Evolutionary conservation across 345 rosid genomes (phyloP).

Genomic region (Aquilaria malaccensis): DNA sequence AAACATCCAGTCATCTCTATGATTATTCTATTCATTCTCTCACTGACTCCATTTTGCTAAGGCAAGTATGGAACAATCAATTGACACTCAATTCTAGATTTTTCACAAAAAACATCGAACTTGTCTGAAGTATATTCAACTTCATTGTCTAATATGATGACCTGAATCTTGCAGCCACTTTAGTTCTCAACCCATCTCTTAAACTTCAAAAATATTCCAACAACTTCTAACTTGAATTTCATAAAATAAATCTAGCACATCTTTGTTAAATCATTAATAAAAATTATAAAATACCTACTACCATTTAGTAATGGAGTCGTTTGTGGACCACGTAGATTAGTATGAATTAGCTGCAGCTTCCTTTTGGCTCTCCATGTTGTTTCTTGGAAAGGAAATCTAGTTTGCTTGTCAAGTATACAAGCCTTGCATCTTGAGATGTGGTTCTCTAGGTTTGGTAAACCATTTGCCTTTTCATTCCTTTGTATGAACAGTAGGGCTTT

Average conservation of each 20-base stretch:
- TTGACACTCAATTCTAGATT: too few species aligned
- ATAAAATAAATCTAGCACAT: too few species aligned
- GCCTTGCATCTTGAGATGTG: not conserved
- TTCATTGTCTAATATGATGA: not conserved
- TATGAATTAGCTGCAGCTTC: not conserved
- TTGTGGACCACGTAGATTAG: not conserved
- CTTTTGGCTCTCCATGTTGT: not conserved
- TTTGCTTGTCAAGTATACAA: too few species aligned
- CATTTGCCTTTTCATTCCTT: not conserved
- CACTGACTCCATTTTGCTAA: too few species aligned
- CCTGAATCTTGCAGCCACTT: not conserved
- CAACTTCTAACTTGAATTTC: not conserved
- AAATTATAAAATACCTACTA: too few species aligned
- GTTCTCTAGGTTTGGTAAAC: not conserved
- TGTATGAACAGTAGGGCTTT: not conserved
- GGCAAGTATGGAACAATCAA: too few species aligned
- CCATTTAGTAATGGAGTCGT: not conserved
- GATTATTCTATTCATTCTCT: too few species aligned
- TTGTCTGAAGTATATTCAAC: not conserved
- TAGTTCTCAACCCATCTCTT: not conserved
- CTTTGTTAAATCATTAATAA: too few species aligned
- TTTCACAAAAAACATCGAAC: not conserved
- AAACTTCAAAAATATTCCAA: not conserved
- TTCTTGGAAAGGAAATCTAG: not conserved
- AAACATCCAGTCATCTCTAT: too few species aligned